Base-by-base conservation (phyloP, 306 rosid species). In the Gastrolobium villosum region DNA sequence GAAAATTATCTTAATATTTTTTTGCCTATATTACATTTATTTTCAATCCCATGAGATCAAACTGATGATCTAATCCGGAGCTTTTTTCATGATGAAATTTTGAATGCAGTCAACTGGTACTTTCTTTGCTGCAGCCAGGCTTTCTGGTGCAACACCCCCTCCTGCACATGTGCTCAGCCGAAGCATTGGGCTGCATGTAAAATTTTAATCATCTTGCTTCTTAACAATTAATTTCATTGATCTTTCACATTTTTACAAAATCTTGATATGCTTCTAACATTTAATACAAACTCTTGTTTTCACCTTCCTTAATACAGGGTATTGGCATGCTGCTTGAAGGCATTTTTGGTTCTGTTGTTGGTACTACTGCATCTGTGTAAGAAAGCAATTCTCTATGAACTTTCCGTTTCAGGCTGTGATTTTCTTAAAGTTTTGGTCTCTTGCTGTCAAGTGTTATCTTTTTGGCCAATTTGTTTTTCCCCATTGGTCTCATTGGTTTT, bases 81-180 rank as follows among this genome's bases (percentile, higher is more conserved):
- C 2, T 31, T 54, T 26, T 13, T 36, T 54, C 39, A 10, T 50
- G 72, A 65, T 66, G 71, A 64, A 85, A 81, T 11, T 81, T 54
- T 43, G 48, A 30, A 41, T 81, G 89, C 97, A 96, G 99, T 84
- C 99, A 57, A 96, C 98, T 56, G 99, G 93, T 65, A 70, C 94
- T 37, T 86, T 79, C 77, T 90, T 83, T 35, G 99, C 98, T 5
- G 98, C 99, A 2, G 92, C 99, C 2, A 88, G 99, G 82, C 97
- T 96, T 77, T 89, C 98, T n/a, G 99, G 99, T 50, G 98, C 99
- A 20, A 96, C 99, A 2, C 89, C 98, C 4, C 99, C 99, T 30
- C 99, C 99, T 31, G 85, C 91, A 59, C 89, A 80, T 68, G 91
- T 96, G 63, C 76, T 93, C 48, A 93, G 88, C 86, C 89, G 97